Evolutionary conservation across 345 rosid genomes (phyloP).

Genomic region (Microthlaspi erraticum): DNA sequence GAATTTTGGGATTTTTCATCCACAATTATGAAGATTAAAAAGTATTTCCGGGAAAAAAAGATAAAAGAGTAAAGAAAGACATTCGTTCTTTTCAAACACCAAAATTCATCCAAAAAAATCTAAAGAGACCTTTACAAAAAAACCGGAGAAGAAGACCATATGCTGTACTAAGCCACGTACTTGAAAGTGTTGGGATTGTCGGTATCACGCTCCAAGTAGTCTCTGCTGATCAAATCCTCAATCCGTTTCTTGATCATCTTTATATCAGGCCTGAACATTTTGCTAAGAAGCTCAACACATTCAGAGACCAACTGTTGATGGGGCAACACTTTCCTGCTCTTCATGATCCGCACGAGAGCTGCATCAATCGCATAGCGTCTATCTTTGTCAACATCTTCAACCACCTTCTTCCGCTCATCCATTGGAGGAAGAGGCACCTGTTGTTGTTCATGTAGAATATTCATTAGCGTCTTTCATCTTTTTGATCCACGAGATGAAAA

Average conservation of each 20-base stretch:
- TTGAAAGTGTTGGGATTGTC: constrained; percentile 60
- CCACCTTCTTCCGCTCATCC: constrained; percentile 83
- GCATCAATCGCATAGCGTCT: constrained; percentile 88
- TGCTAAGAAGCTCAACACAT: constrained; percentile 82
- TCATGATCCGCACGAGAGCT: constrained; percentile 90
- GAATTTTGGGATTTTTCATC: not conserved
- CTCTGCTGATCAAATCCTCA: constrained; percentile 75
- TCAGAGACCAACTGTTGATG: constrained; percentile 77
- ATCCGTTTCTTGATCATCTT: constrained; percentile 88
- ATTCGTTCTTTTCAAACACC: no score
- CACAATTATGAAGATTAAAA: not conserved
- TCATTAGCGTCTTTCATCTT: not conserved
- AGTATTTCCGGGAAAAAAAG: no score
- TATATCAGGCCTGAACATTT: constrained; percentile 91
- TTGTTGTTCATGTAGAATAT: not conserved
- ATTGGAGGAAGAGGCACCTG: constrained; percentile 71
- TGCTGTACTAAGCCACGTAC: constrained; percentile 61
- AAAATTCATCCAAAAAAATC: not conserved
- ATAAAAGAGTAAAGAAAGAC: not conserved
- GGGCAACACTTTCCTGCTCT: constrained; percentile 73
- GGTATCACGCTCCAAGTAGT: constrained; percentile 77
- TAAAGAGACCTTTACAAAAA: not conserved
- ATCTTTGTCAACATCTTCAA: constrained; percentile 84
- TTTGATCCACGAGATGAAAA: not conserved
- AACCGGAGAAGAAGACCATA: not conserved